Evolutionary conservation across 257 asterid genomes (phyloP), one percentile per base, ranked within the genome.

Genomic region (Prunella vulgaris): DNA sequence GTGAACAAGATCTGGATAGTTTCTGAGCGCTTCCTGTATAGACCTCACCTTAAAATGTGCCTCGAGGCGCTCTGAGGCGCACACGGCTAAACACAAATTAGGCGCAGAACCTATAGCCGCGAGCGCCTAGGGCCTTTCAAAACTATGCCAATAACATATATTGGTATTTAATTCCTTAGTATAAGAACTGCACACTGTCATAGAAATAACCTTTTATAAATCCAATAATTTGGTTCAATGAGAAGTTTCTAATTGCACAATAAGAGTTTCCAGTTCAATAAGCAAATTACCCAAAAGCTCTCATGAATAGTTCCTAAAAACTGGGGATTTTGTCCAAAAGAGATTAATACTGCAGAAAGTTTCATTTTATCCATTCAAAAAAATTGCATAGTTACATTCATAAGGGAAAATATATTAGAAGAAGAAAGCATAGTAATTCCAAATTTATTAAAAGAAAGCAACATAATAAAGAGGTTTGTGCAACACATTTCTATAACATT

Each of bases 401-500:
- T 13, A 63, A 63, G 21, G 49, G 30, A 53, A 12, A 28, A 56
- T 32, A 28, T 22, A 8, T 4, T 60, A 61, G 44, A 59, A 37
- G 38, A 60, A 60, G 58, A 27, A 49, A 74, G 76, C 68, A 28
- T 53, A 12, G 10, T 15, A 61, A 22, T 59, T 32, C 15, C 73
- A 28, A 49, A 27, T 42, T 46, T 37, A 49, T 60, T 60, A 30
- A 38, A 35, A 3, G 10, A 4, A 48, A 71, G 15, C 2, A 46
- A 40, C 49, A 69, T 52, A 69, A 51, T 24, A 38, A 30, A 77
- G 68, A 69, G 71, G 58, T 75, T 42, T 27, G 66, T 67, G 71
- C 60, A 73, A 68, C 81, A 74, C 69, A 73, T 81, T 82, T 72
- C 77, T 79, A 67, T 78, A 80, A 74, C 82, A 69, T 66, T 78